Evolutionary conservation across 1,284 basidiomycete species (phyloP).

Genomic region (Sporisorium reilianum): DNA sequence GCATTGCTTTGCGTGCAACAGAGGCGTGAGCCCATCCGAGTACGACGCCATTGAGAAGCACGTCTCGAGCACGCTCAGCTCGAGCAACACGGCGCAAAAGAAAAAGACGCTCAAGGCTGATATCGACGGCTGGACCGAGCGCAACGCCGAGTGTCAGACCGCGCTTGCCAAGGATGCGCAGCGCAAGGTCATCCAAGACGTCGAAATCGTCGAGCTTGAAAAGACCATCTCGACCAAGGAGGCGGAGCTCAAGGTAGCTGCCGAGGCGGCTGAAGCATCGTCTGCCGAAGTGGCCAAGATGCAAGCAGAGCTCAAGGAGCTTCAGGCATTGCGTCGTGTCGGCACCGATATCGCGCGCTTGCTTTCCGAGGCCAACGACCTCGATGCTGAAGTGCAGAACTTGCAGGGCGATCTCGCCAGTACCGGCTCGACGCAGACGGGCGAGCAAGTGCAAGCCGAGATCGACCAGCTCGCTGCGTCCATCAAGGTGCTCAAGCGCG

Average conservation of each 20-base stretch:
- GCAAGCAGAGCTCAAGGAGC: slow-evolving; percentile 47
- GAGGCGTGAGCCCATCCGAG: slow-evolving; percentile 78
- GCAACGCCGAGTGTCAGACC: slow-evolving; percentile 72
- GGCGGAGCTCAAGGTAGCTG: slow-evolving; percentile 32
- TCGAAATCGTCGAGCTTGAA: slow-evolving; percentile 72
- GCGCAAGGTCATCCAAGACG: slow-evolving; percentile 44
- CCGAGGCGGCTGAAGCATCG: slow-evolving; percentile 62
- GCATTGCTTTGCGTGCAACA: slow-evolving; percentile 81
- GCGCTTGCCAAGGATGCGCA: slow-evolving; percentile 74
- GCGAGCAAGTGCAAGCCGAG: slow-evolving; percentile 55
- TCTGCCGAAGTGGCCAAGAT: slow-evolving; percentile 34
- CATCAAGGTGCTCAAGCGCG: slow-evolving; percentile 56
- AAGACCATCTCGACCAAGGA: slow-evolving; percentile 76
- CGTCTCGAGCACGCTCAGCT: slow-evolving; percentile 53
- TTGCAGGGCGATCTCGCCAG: slow-evolving; percentile 52
- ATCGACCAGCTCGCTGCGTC: slow-evolving; percentile 54
- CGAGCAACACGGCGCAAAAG: slow-evolving; percentile 72
- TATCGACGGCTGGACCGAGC: slow-evolving; percentile 70
- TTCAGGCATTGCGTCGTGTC: slow-evolving; percentile 42
- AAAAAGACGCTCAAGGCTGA: slow-evolving; percentile 77
- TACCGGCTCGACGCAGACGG: slow-evolving; percentile 56
- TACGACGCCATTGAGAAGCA: slow-evolving; percentile 66
- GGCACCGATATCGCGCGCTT: slow-evolving; percentile 51
- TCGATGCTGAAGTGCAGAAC: slow-evolving; percentile 44
- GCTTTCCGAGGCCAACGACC: slow-evolving; percentile 30